A percentile compares a stretch with the other conserved stretches of the same genome.
Evolutionary conservation across 2,329 filamentous ascomycete genomes (phyloP).

Genomic region (Stylonectria norvegica): DNA sequence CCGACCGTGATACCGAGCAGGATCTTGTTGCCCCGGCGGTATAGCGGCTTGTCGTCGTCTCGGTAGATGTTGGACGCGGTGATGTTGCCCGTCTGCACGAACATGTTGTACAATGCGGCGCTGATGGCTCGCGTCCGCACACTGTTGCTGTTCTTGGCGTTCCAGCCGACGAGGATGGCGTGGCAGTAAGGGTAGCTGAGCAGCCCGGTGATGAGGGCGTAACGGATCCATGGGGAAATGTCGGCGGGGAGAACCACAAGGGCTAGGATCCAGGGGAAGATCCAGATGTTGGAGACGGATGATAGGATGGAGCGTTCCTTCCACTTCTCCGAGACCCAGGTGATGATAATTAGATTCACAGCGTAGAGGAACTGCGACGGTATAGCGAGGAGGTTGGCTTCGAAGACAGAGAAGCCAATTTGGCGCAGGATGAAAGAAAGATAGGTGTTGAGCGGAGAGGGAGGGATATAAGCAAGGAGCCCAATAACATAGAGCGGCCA

Average conservation of each 20-base stretch:
- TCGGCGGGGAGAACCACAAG: conserved; percentile 37
- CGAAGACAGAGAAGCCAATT: conserved; percentile 44
- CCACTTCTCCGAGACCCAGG: conserved; percentile 41
- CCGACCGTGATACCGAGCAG: conserved; percentile 45
- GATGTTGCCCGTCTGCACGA: conserved; percentile 43
- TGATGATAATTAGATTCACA: conserved; percentile 45
- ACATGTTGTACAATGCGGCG: conserved; percentile 59
- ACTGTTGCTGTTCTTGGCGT: conserved; percentile 58
- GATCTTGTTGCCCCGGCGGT: conserved; percentile 47
- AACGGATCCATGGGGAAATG: conserved; percentile 40
- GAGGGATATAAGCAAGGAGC: conserved; percentile 44
- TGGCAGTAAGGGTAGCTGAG: conserved; percentile 47
- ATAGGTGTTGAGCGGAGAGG: conserved; percentile 41
- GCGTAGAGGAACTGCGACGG: conserved; percentile 44
- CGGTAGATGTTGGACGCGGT: conserved; percentile 40
- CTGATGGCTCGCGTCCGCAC: conserved; percentile 61
- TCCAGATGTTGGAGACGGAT: conserved; percentile 48
- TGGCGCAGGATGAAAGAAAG: conserved; percentile 43
- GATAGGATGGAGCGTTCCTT: conserved; percentile 45
- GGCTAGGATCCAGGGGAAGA: conserved; percentile 46
- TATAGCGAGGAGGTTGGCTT: conserved; percentile 45
- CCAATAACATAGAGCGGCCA: conserved; percentile 50
- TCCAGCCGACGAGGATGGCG: conserved; percentile 52
- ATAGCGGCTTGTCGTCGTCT: conserved; percentile 53
- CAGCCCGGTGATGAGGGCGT: conserved; percentile 37